These are phyloP conservation scores for Gremmenia infestans DNA, from an alignment of 2,329 filamentous ascomycete genomes.

Conservation along the genomic window DNA sequence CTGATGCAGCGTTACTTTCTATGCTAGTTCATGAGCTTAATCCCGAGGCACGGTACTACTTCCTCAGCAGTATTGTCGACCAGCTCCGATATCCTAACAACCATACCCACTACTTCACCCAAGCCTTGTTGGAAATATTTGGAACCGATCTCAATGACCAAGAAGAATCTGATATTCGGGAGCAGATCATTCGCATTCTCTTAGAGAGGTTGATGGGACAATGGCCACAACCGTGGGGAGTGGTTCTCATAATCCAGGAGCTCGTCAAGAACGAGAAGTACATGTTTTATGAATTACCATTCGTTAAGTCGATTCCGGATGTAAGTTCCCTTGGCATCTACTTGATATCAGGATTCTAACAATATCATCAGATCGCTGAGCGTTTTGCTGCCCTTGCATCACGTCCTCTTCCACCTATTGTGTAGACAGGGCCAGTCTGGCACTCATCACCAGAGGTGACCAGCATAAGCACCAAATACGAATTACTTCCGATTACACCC, in stretches of 20 bases:
- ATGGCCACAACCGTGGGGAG: slow-evolving; percentile 92
- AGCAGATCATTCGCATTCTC: slow-evolving; percentile 85
- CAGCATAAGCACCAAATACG: neutral
- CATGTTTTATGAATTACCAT: slow-evolving; percentile 87
- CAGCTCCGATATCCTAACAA: slow-evolving; percentile 87
- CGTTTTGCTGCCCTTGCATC: slow-evolving; percentile 28
- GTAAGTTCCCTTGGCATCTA: slow-evolving; percentile 42
- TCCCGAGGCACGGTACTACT: slow-evolving; percentile 76
- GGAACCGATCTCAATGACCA: slow-evolving; percentile 67
- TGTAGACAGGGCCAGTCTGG: slow-evolving; percentile 1
- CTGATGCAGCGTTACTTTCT: slow-evolving; percentile 68
- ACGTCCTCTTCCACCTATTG: slow-evolving; percentile 13
- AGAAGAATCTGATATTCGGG: slow-evolving; percentile 76
- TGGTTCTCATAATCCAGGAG: slow-evolving; percentile 83
- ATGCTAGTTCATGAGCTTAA: slow-evolving; percentile 70
- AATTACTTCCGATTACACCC: neutral
- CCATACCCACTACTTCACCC: slow-evolving; percentile 90
- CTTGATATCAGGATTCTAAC: slow-evolving; percentile 10
- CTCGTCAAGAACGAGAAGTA: slow-evolving; percentile 88
- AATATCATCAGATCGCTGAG: slow-evolving; percentile 24
- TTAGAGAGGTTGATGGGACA: slow-evolving; percentile 83
- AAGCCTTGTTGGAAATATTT: slow-evolving; percentile 79
- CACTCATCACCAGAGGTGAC: neutral
- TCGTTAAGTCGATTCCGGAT: slow-evolving; percentile 85
- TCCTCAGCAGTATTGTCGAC: slow-evolving; percentile 81